Evolutionary conservation across 768 basidiomycete genomes (phyloP).

Genomic region (Macrolepiota albuminosa): DNA sequence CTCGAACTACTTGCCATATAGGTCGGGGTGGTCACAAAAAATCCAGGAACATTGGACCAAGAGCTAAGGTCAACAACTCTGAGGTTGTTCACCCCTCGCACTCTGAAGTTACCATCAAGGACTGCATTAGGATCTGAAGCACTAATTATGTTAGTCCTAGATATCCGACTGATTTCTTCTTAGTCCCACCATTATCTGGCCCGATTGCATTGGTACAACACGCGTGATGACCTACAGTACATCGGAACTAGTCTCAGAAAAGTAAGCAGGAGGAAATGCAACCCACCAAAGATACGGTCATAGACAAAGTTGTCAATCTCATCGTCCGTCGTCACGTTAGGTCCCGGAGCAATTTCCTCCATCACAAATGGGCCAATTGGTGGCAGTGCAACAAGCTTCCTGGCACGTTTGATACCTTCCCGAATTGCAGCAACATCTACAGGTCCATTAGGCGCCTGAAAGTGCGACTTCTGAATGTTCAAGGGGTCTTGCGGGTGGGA

Average conservation of each 20-base stretch:
- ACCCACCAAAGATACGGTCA: constrained; percentile 20
- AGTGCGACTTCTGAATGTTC: constrained; percentile 25
- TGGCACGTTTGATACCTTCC: constrained; percentile 20
- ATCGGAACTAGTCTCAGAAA: neutral
- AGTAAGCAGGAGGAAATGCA: neutral
- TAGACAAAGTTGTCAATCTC: constrained; percentile 22
- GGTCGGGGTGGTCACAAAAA: constrained; percentile 26
- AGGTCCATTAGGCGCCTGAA: constrained; percentile 20
- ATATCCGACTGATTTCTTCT: neutral
- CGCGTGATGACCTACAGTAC: constrained; percentile 23
- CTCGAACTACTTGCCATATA: constrained; percentile 22
- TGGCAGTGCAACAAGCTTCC: constrained; percentile 13
- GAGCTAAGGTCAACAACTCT: constrained; percentile 27
- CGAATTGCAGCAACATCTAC: constrained; percentile 22
- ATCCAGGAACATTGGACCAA: constrained; percentile 26
- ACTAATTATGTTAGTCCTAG: neutral
- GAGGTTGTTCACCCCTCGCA: constrained; percentile 24
- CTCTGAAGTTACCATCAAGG: constrained; percentile 25
- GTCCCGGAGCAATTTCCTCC: constrained; percentile 19
- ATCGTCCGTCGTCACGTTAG: constrained; percentile 15
- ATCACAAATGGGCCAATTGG: constrained; percentile 15
- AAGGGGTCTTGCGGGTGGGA: constrained; percentile 25
- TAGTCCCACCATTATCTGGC: constrained; percentile 17
- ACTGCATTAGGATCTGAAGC: constrained; percentile 23
- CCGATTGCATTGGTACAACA: constrained; percentile 30